These are phyloP conservation scores for Castanea mollissima DNA, from an alignment of 306 rosid genomes.

Conservation along the genomic window DNA sequence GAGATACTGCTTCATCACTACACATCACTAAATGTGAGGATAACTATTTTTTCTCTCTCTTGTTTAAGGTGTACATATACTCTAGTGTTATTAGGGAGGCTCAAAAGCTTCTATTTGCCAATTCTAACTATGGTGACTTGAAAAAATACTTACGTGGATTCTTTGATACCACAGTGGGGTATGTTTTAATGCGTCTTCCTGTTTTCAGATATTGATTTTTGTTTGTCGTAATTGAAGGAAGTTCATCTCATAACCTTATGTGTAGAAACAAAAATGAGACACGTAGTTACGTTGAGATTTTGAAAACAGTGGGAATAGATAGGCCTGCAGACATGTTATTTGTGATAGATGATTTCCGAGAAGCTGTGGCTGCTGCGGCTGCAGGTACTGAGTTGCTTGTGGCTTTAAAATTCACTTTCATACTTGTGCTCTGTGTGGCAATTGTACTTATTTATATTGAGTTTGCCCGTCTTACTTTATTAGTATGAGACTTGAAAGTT, in stretches of 20 bases:
- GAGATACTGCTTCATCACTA: too few species aligned
- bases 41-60: neutral
- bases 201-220: neutral
- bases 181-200: neutral
- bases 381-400: neutral
- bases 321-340: constrained; percentile 8
- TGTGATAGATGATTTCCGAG: constrained; percentile 7
- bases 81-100: neutral
- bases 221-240: too few species aligned
- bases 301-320: constrained; percentile 17
- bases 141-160: constrained; percentile 14
- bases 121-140: constrained; percentile 13
- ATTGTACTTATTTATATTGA: too few species aligned
- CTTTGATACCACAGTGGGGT: constrained; percentile 12
- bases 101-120: constrained; percentile 4
- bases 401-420: neutral
- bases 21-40: too few species aligned
- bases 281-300: constrained; percentile 8
- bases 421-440: neutral
- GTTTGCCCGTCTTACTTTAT: too few species aligned
- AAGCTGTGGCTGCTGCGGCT: constrained; percentile 11
- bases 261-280: constrained; percentile 4
- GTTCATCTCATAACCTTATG: neutral
- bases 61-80: constrained; percentile 14
- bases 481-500: too few species aligned